Evolutionary conservation across 371 early-diverging fungal species (phyloP), one percentile per base, ranked within the genome.

Genomic region (Mucor circinelloides): DNA sequence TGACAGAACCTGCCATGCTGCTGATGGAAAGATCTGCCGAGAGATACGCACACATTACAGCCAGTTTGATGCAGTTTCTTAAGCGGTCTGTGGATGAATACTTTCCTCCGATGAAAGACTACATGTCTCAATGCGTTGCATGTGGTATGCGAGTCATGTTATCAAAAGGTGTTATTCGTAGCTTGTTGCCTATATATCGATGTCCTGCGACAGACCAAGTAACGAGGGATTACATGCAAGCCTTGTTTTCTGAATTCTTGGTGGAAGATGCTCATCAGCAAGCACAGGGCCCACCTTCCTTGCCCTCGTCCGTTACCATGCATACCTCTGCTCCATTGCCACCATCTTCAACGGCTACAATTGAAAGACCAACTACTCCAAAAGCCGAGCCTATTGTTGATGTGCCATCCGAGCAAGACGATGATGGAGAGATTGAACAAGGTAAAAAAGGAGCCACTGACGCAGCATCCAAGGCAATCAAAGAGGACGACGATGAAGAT

Each of bases 11-110:
- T 0, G 89, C 89, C 1, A 88, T 91, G 77, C 76, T 93, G 12
- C 74, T 93, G 1, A 88, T 92, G 84, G 89, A 91, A 58, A 71
- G 87, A 36, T 92, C 93, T 0, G 77, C 87, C 2, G 90, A 91
- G 54, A 67, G 85, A 46, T 89, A 92, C 64, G 81, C 90, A 6
- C 83, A 83, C 57, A 82, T 93, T 40, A 90, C 93, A 0, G 71
- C 79, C 8, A 85, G 81, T 27, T 67, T 91, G 7, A 70, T 93
- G 38, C 92, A 93, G 67, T 93, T 88, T 63, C 58, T 93, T 25
- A 79, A 73, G 28, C 80, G 79, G 56, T 72, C 82, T 0, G 73
- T 85, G n/a, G 86, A 89, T 17, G 86, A 87, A 5, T 92, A 89
- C 38, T 70, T 77, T 58, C 89, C 89, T 3, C 78, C 86, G 0